Evolutionary conservation across 2,329 filamentous ascomycete species (phyloP).

Genomic region (Trematosphaeria pertusa): DNA sequence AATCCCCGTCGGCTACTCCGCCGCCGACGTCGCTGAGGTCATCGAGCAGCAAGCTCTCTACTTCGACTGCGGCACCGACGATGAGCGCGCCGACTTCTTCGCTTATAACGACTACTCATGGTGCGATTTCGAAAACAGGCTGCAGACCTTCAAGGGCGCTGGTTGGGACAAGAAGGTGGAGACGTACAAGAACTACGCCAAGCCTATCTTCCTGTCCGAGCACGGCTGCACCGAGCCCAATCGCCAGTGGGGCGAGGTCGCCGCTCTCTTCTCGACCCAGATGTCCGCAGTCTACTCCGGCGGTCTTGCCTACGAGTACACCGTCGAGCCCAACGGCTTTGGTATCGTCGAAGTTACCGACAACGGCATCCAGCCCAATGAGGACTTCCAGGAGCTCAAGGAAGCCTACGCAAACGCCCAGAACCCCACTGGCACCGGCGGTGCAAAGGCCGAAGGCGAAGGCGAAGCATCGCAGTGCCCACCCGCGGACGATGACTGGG

Average conservation of each 20-base stretch:
- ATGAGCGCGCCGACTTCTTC: constrained; percentile 86
- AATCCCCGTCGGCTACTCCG: constrained; percentile 82
- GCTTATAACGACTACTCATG: constrained; percentile 91
- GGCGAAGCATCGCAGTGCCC: constrained; percentile 64
- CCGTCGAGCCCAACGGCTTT: constrained; percentile 68
- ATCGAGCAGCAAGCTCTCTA: constrained; percentile 85
- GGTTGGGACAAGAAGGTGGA: constrained; percentile 71
- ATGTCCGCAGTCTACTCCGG: constrained; percentile 95
- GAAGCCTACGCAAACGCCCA: constrained; percentile 57
- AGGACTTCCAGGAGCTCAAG: constrained; percentile 68
- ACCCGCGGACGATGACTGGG: constrained; percentile 60
- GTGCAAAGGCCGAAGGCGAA: constrained; percentile 62
- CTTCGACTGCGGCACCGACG: constrained; percentile 91
- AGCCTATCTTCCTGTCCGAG: constrained; percentile 82
- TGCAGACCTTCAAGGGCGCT: constrained; percentile 63
- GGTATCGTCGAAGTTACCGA: constrained; percentile 76
- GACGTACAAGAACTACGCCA: constrained; percentile 45
- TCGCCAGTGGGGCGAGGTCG: constrained; percentile 81
- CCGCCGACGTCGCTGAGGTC: constrained; percentile 84
- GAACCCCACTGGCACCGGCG: constrained; percentile 63
- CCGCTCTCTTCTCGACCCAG: constrained; percentile 76
- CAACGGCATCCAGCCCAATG: constrained; percentile 61
- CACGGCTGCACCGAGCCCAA: constrained; percentile 87
- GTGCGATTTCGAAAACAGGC: constrained; percentile 61
- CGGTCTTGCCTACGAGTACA: constrained; percentile 95